Base-by-base conservation (phyloP, 192 early-diverging fungal genomes). In the Gamsiella multidivaricata region DNA sequence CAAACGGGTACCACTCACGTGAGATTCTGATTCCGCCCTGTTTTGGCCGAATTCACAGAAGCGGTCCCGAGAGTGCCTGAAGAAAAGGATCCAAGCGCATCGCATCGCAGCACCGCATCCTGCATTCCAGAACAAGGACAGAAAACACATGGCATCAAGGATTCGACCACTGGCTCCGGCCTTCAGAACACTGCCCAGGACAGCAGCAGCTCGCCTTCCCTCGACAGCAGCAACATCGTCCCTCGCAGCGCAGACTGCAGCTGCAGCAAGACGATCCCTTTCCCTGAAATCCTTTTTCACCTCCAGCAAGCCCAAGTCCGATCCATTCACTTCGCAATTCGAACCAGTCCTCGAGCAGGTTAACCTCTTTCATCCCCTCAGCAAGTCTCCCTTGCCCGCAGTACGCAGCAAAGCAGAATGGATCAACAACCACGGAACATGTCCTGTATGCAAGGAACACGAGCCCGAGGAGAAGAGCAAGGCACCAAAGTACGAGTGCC, bases 301-400 rank as follows among this genome's bases (percentile, higher is more conserved):
- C n/a, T 64, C 74, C 3, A 65, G 74, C 39, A 69, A 69, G 32
- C 65, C 65, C 33, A 65, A 37, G 32, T 32, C 54, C 9, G 74
- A 78, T 61, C 25, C 56, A 20, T 78, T 78, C 60, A 78, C 74
- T 3, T 66, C 63, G 6, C 65, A 69, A 47, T 78, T 78, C 17
- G 80, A 84, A 33, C 70, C 78, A 0, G 63, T 87, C 2, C 54
- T 87, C 11, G 65, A 69, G 10, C 81, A 81, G 58, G 83, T 86
- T 58, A 84, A 91, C 57, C 75, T 93, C 34, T 93, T 93, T 57
- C 90, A 93, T 51, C 84, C 83, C 23, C 81, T 94, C 9, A 88
- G 89, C 31, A 75, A 88, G 82, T 92, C 90, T 23, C 91, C 91
- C 32, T 82, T 92, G 53, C 80, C 83, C 20, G 87, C 88, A 56